Evolutionary conservation across 2,329 filamentous ascomycete genomes (phyloP).

Genomic region (Hymenoscyphus salicellus): DNA sequence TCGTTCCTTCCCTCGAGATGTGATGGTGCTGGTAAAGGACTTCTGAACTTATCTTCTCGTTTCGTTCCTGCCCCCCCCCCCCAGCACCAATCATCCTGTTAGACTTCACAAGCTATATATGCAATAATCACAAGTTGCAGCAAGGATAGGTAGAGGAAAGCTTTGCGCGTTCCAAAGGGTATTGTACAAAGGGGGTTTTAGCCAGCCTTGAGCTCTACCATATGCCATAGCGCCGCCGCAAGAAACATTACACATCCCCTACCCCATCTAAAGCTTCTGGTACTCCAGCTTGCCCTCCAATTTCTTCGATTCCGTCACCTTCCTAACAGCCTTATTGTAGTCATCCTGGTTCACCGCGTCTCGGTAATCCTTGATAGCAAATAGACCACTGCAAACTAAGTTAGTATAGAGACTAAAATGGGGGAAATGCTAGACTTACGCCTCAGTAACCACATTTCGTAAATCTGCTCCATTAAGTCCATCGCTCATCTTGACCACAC

Average conservation of each 20-base stretch:
- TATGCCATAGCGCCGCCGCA: slow-evolving; percentile 29
- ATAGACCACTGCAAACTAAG: slow-evolving; percentile 65
- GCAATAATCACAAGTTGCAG: not conserved
- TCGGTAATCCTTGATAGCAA: slow-evolving; percentile 97
- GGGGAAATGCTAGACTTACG: slow-evolving; percentile 58
- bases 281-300: slow-evolving; percentile 97
- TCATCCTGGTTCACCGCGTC: slow-evolving; percentile 97
- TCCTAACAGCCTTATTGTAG: slow-evolving; percentile 98
- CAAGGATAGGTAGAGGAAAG: slow-evolving; percentile 1
- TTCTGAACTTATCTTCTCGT: no score
- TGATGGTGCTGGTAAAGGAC: no score
- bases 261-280: slow-evolving; percentile 71
- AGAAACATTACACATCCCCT: slow-evolving; percentile 20
- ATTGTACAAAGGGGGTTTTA: slow-evolving; percentile 30
- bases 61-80: no score
- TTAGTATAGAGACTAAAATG: slow-evolving; percentile 27
- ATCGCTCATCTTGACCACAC: slow-evolving; percentile 99
- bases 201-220: slow-evolving; percentile 22
- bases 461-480: slow-evolving; percentile 96
- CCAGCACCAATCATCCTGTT: no score
- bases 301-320: slow-evolving; percentile 97
- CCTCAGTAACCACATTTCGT: slow-evolving; percentile 96
- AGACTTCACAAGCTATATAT: no score
- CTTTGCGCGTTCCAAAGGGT: slow-evolving; percentile 24
- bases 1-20: no score